Base-by-base conservation (phyloP, 768 basidiomycete genomes). In the Tulasnella sp. region DNA sequence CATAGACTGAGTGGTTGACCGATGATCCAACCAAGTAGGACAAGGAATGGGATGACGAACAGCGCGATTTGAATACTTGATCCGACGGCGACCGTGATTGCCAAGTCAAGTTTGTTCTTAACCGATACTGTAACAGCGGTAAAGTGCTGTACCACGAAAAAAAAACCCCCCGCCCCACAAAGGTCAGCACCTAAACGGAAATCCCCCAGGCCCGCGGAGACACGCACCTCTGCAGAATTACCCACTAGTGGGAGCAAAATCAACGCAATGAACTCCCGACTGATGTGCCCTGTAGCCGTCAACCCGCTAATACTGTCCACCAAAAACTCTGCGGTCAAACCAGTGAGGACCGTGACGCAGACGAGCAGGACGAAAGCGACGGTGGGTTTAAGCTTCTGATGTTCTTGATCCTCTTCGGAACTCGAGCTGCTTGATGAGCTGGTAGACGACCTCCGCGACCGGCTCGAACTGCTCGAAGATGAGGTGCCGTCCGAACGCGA, bases 211-310 rank as follows among this genome's bases (percentile, higher is more conserved):
- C n/a, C n/a, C n/a, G n/a, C n/a, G n/a, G 46, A 36, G 31, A 58
- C 8, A 39, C 76, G 19, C 38, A 77, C 76, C 76, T 79, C 78
- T 78, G 94, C 95, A 16, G 94, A 93, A 84, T 95, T 96, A 24
- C 94, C 94, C 19, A 96, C 96, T 46, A 98, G 95, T 6, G 97
- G 97, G 9, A 99, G 89, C 24, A 99, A 87, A 82, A 99, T 95
- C 46, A 98, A 85, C 12, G 94, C 96, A 80, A 98, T 92, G 34
- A 74, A 99, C 84, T 93, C 94, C 80, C 90, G 89, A 80, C 87
- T 89, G 78, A 99, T 79, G 19, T 72, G 74, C 27, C 73, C 73
- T 0, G 79, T 71, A 12, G 0, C 83, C 0, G 93, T 92, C 58
- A 99, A 83, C 18, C 94, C 94, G 81, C 89, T 86, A 81, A 98